A percentile compares a stretch with the other conserved stretches of the same genome.
These are phyloP conservation scores for Colletotrichum sp. DNA, from an alignment of 2,329 filamentous ascomycete genomes.

Conservation along the genomic window DNA sequence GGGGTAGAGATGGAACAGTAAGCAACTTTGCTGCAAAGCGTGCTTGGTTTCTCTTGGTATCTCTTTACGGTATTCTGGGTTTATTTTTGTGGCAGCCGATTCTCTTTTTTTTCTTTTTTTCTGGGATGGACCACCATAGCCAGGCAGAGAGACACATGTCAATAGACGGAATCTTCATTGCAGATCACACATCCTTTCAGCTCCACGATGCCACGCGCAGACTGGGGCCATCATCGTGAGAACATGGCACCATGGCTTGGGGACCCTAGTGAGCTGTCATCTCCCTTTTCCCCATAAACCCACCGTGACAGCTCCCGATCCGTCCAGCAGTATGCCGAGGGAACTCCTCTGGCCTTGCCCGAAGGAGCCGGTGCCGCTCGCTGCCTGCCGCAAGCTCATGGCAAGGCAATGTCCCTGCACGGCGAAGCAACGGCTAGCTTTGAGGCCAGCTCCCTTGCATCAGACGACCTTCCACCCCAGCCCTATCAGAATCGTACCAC, in stretches of 20 bases:
- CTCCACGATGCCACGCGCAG: background rate
- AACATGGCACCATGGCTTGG: conserved; percentile 6
- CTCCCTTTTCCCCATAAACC: background rate
- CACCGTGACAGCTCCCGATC: background rate
- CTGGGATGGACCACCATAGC: background rate
- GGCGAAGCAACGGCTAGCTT: background rate
- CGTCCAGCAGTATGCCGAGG: background rate
- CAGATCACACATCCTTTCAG: background rate
- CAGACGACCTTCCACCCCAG: background rate
- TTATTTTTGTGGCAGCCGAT: background rate
- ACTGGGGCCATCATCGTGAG: conserved; percentile 7
- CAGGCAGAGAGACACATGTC: conserved; percentile 1
- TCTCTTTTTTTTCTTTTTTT: background rate
- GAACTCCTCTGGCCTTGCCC: background rate
- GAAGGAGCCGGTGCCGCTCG: background rate
- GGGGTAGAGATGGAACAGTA: conserved; percentile 1
- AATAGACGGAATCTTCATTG: conserved; percentile 13
- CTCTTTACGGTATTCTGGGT: background rate
- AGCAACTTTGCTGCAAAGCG: conserved; percentile 9
- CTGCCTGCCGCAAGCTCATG: background rate
- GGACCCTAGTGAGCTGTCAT: background rate
- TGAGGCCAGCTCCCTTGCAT: background rate
- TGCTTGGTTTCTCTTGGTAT: background rate
- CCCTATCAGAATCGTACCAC: conserved; percentile 54
- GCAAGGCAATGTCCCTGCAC: background rate